Base-by-base conservation (phyloP, 2,329 filamentous ascomycete genomes). In the Pestalotiopsis sp. region DNA sequence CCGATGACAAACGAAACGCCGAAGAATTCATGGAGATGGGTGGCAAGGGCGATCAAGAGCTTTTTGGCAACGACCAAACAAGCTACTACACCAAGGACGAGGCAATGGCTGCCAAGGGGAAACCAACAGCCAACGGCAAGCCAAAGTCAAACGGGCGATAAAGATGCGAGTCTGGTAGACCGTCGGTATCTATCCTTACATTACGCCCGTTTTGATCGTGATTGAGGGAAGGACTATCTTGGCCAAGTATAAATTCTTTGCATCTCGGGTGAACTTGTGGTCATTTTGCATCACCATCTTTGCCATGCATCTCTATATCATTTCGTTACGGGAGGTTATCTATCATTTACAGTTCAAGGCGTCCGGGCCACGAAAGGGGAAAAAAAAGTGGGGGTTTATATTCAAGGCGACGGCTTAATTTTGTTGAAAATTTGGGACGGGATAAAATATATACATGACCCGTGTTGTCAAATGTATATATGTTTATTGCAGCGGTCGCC, bases 11-110 rank as follows among this genome's bases (percentile, higher is more conserved):
- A 70, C 86, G 93, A 68, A 87, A 89, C 39, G 86, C 93, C 0
- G 84, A 87, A 4, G 94, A 96, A 75, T 98, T 98, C 74, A 91
- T 94, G 79, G 88, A 91, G 70, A 87, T 97, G 84, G 95, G 95
- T 52, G 94, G 94, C 17, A 93, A 92, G 75, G 95, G 94, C 4
- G 95, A 98, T 75, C 90, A 94, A 79, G 84, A 87, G 58, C 84
- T 98, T 14, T 98, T 91, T 77, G 88, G 87, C 11, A 84, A 93
- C 64, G 91, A 93, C 66, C 78, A 77, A 27, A 79, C 76, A 49
- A 88, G 85, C 74, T 81, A 85, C 68, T 89, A 89, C 73, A 78
- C 83, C 13, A 78, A 80, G 68, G 71, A 77, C 2, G 83, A 84
- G 64, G 75, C 83, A 17, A 72, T 69, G 3, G 73, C 73, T 66